phyloP scores from a whole-genome alignment of 2,329 filamentous ascomycete species.

The Fusarium domesticum region DNA sequence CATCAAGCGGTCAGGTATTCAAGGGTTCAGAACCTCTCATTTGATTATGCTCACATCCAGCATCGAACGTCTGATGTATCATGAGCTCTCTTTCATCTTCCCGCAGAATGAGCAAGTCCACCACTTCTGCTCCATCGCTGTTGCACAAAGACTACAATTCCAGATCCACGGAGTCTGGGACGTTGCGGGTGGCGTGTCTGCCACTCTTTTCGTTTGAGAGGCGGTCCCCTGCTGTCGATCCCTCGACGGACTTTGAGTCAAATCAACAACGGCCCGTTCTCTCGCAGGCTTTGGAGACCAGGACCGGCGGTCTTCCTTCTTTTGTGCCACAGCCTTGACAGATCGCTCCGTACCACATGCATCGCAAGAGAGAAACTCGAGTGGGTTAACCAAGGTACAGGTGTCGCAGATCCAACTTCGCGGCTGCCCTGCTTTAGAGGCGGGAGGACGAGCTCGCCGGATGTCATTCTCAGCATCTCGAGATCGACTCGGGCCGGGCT shows the following conservation, averaged over 20 bases:
- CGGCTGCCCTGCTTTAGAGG: conserved; percentile 5
- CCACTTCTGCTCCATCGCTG: conserved; percentile 51
- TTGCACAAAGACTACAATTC: conserved; percentile 52
- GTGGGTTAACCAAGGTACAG: conserved; percentile 57
- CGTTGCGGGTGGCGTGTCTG: conserved; percentile 3
- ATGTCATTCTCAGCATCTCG: neutral
- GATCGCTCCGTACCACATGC: conserved; percentile 50
- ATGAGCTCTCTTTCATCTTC: conserved; percentile 50
- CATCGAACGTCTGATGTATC: conserved; percentile 15
- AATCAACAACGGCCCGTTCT: conserved; percentile 30
- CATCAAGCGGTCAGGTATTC: too few species aligned
- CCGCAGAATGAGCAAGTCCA: conserved; percentile 57
- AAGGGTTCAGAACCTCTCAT: conserved; percentile 12
- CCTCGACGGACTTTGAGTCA: conserved; percentile 35
- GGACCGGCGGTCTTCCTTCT: conserved; percentile 17
- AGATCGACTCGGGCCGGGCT: conserved; percentile 6
- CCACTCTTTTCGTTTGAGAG: conserved; percentile 3
- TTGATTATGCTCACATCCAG: conserved; percentile 8
- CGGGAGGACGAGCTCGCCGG: neutral
- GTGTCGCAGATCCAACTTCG: conserved; percentile 50
- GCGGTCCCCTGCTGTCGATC: conserved; percentile 6
- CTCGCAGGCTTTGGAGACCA: conserved; percentile 8
- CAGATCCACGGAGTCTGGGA: conserved; percentile 38
- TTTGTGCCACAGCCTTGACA: conserved; percentile 12
- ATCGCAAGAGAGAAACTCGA: conserved; percentile 52